Evolutionary conservation across 2,329 filamentous ascomycete species (phyloP), one percentile per base, ranked within the genome.

Genomic region (Scedosporium apiospermum): DNA sequence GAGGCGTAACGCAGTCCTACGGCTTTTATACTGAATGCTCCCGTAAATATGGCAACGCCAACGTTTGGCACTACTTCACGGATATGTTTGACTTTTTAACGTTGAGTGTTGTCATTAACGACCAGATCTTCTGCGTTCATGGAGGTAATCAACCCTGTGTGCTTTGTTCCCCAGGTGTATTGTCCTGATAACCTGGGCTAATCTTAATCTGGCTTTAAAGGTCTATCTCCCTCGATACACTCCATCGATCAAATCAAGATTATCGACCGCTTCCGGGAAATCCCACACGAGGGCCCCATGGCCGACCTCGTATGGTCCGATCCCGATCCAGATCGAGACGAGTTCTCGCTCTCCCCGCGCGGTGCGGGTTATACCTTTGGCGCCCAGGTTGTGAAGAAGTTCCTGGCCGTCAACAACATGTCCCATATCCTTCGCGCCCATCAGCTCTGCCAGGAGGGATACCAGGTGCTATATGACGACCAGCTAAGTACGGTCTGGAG

Each of bases 1-100:
- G 95, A 69, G 95, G 95, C 70, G 95, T 99, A 62, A 99, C 95
- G 10, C 95, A 99, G 76, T 98, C 93, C 30, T 99, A 99, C 76
- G 95, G 95, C 63, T 99, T 99, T 78, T 99, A 99, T 74, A 98
- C 95, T 23, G 95, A 99, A 74, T 99, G 95, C 76, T 92, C 90
- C 21, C 88, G 95, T 68, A 99, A 99, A 77, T 99, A 99, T 76
- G 95, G 95, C 73, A 98, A 96, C 72, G 92, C 95, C 66, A 97
- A 95, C 70, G 95, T 99, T 23, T 99, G 95, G 95, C 95, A 99
- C 76, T 95, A 98, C 75, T 99, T 99, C 73, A 99, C 95, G 67
- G 95, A 99, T 78, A 98, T 99, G 93, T 99, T 99, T 76, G 95
- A 99, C 77, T 99, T 96, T 75, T 82, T 99, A 66, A 98, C 93